Percentiles rank a stretch among this genome's conserved stretches.
Evolutionary conservation across 345 rosid genomes (phyloP).

Genomic region (Reutealis trisperma): DNA sequence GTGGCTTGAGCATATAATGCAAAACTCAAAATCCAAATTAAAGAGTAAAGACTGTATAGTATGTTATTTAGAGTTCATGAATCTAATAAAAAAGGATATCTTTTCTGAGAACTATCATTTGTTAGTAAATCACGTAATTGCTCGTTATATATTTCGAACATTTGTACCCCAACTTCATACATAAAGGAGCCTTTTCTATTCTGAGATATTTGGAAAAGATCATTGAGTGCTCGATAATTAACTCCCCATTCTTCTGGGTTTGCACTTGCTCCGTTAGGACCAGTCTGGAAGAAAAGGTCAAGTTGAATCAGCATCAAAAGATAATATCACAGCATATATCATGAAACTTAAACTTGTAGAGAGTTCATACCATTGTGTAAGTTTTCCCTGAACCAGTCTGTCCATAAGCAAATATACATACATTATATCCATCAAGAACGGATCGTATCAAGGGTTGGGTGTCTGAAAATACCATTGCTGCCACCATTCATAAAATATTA

Average conservation of each 20-base stretch:
- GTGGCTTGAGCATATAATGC: background rate
- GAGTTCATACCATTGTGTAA: conserved; percentile 69
- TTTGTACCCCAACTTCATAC: conserved; percentile 75
- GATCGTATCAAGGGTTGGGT: conserved; percentile 71
- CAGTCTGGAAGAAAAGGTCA: conserved; percentile 48
- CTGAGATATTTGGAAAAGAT: conserved; percentile 72
- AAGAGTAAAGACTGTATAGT: background rate
- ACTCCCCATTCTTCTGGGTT: conserved; percentile 85
- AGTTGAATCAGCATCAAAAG: conserved; percentile 4
- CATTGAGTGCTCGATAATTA: conserved; percentile 78
- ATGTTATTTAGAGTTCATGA: background rate
- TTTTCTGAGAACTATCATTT: conserved; percentile 57
- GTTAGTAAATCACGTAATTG: conserved; percentile 80
- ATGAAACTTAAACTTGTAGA: background rate
- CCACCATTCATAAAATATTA: conserved; percentile 26
- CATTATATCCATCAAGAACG: conserved; percentile 84
- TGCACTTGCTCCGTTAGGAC: conserved; percentile 59
- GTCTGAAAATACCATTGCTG: conserved; percentile 80
- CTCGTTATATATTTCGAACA: conserved; percentile 94
- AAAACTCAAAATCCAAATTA: background rate
- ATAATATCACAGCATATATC: background rate
- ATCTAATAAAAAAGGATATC: conserved; percentile 61
- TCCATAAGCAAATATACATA: conserved; percentile 97
- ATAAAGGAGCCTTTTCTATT: conserved; percentile 46
- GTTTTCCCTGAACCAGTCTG: conserved; percentile 99